Base-by-base conservation (phyloP, 331 rosid genomes). In the Pyracantha coccinea region DNA sequence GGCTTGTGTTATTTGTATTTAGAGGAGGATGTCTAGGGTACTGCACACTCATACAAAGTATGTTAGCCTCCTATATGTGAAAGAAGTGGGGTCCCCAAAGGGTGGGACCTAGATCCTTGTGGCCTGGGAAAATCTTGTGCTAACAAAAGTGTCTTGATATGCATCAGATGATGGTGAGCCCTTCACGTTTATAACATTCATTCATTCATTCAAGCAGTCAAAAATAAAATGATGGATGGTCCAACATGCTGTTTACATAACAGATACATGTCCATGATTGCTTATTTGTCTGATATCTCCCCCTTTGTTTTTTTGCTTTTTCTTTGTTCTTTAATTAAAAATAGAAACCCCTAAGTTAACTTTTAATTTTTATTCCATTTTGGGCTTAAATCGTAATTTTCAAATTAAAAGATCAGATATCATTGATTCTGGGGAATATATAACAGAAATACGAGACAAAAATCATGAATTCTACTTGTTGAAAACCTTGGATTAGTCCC, bases 121-220 rank as follows among this genome's bases (percentile, higher is more conserved):
- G 60, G 58, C 69, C 60, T 60, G 81, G 76, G 76, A 82, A 82
- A 80, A 84, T 90, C 82, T 86, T 64, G 65, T 76, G 80, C 68
- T 74, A 60, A 79, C 76, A 25, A 79, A 82, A 79, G 86, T 84
- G 83, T 47, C 75, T 66, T 70, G 68, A 31, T 73, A 35, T 73
- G 60, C 16, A 84, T 80, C 80, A 69, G 89, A 87, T 87, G 88
- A 85, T 87, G 87, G 90, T 81, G 82, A 73, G 75, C 83, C 77
- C 84, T 50, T 89, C 93, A 84, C 92, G 92, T 91, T 85, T 87
- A 79, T 87, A 74, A 75, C 88, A 38, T 38, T 38, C 45, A 38
- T 38, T 28, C 29, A 80, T 81, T 77, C 82, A 80, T 74, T 72
- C 72, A 74, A 60, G 82, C 80, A 83, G 90, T 82, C 89, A 82